A percentile compares a stretch with the other conserved stretches of the same genome.
These are phyloP conservation scores for Xerocomus brunneocitrinus DNA, from an alignment of 768 basidiomycete genomes.

Conservation along the genomic window DNA sequence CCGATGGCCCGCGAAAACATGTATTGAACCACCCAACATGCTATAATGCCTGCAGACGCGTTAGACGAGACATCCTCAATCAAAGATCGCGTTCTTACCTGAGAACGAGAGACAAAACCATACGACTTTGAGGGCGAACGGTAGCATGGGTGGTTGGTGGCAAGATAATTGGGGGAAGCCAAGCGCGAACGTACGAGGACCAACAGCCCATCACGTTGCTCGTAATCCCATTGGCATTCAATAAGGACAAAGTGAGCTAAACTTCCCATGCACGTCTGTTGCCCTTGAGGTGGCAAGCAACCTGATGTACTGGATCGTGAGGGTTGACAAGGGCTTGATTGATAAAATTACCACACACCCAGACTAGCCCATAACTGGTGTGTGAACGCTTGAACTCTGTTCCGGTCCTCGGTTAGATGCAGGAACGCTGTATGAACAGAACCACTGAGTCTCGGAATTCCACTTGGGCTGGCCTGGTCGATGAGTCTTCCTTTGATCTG, in stretches of 20 bases:
- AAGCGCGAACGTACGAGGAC: background rate
- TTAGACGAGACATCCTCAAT: background rate
- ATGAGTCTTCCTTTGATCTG: background rate
- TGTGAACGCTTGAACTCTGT: background rate
- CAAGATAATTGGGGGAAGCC: background rate
- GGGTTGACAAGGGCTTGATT: background rate
- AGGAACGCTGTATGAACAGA: background rate
- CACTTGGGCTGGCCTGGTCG: background rate
- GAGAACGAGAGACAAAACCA: constrained; percentile 57
- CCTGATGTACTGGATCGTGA: background rate
- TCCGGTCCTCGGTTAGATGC: background rate
- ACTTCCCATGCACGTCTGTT: constrained; percentile 6
- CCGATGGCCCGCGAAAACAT: constrained; percentile 42
- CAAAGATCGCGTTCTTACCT: constrained; percentile 34
- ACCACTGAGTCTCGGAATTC: background rate
- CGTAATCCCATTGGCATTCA: background rate
- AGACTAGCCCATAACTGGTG: background rate
- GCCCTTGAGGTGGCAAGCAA: background rate
- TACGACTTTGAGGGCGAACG: constrained; percentile 49
- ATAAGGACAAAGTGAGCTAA: background rate
- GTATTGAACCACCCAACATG: constrained; percentile 46
- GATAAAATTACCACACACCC: background rate
- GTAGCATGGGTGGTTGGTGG: constrained; percentile 39
- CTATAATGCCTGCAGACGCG: constrained; percentile 40
- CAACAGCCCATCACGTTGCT: background rate